Conservation (phyloP, 2,329 filamentous ascomycete genomes). For the Sodiomyces alkalinus region DNA sequence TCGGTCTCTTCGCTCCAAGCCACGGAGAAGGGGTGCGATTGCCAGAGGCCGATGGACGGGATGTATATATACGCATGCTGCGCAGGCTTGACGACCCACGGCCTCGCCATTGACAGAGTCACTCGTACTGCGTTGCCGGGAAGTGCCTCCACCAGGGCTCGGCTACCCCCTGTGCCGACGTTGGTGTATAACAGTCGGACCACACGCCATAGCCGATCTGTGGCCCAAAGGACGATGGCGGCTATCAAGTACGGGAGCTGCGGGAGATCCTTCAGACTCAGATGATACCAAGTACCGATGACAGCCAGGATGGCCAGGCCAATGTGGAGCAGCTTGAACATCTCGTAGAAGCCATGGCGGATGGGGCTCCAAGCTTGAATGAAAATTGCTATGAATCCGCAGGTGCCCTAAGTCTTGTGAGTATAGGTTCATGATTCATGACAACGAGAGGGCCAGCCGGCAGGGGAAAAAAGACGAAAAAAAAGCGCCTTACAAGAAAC, state of each 20-base stretch:
- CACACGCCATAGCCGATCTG: slow-evolving; percentile 47
- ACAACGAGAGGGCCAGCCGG: no score
- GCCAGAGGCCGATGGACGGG: slow-evolving; percentile 54
- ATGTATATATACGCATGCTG: slow-evolving; percentile 73
- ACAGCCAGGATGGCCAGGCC: slow-evolving; percentile 42
- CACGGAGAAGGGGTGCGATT: slow-evolving; percentile 67
- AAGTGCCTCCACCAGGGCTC: slow-evolving; percentile 57
- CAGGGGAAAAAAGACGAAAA: slow-evolving; percentile 3
- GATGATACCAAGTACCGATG: slow-evolving; percentile 52
- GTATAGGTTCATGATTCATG: no score
- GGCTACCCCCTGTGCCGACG: slow-evolving; percentile 49
- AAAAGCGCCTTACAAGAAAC: slow-evolving; percentile 33
- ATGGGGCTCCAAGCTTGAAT: slow-evolving; percentile 57
- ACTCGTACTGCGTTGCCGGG: slow-evolving; percentile 62
- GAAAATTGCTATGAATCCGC: slow-evolving; percentile 45
- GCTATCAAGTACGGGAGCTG: slow-evolving; percentile 45
- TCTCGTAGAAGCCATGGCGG: slow-evolving; percentile 67
- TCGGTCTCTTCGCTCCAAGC: slow-evolving; percentile 60
- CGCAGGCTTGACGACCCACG: slow-evolving; percentile 61
- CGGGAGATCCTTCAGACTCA: slow-evolving; percentile 36
- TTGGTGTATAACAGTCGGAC: slow-evolving; percentile 49
- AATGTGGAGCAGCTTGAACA: slow-evolving; percentile 61
- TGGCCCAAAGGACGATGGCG: slow-evolving; percentile 50
- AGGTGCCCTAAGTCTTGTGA: slow-evolving; percentile 28
- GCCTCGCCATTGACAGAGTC: slow-evolving; percentile 57